These are phyloP conservation scores for Aureobasidium namibiae DNA, from an alignment of 2,329 filamentous ascomycete species.

Conservation along the genomic window DNA sequence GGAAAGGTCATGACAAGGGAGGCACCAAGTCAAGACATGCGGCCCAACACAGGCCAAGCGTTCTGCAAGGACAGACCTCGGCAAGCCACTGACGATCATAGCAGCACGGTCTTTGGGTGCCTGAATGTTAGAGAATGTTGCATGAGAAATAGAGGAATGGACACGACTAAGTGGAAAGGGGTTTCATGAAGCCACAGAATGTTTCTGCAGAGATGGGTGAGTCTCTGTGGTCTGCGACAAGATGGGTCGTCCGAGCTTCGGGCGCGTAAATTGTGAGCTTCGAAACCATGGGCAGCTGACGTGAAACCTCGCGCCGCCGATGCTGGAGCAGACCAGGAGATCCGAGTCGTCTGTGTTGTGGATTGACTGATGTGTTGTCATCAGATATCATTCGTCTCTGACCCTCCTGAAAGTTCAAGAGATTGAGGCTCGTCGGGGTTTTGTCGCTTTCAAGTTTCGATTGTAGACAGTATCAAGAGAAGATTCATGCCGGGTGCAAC, in stretches of 20 bases:
- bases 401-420: neutral
- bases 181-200: neutral
- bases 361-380: neutral
- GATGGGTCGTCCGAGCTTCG: neutral
- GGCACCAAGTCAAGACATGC: neutral
- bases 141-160: neutral
- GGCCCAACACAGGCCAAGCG: neutral
- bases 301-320: neutral
- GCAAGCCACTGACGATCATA: slow-evolving; percentile 1
- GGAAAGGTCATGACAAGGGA: neutral
- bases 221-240: neutral
- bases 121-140: neutral
- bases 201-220: neutral
- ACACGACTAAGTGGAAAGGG: neutral
- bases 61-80: slow-evolving; percentile 4
- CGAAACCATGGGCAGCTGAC: slow-evolving; percentile 2
- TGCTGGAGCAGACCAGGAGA: neutral
- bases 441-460: neutral
- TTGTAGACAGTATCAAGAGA: neutral
- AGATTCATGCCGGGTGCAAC: neutral
- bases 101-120: neutral
- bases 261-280: neutral
- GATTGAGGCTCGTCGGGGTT: neutral
- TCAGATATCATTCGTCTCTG: neutral
- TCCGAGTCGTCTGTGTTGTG: neutral